Evolutionary conservation across 768 basidiomycete genomes (phyloP), one percentile per base, ranked within the genome.

Genomic region (Hygrophorus russula): DNA sequence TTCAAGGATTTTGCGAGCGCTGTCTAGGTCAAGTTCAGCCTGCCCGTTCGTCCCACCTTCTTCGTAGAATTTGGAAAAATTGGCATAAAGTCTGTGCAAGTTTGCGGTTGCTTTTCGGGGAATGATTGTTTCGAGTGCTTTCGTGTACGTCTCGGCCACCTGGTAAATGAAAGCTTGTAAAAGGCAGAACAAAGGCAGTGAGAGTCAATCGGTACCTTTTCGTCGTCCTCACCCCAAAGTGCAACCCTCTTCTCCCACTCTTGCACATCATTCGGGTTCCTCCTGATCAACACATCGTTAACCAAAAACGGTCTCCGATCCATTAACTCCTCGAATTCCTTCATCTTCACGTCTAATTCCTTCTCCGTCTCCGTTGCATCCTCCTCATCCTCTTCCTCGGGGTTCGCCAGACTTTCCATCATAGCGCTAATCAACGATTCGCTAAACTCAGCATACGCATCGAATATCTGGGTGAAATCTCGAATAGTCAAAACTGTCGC

Each of bases 221-320:
- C 88, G 55, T 99, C 93, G 51, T 96, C 78, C 42, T 92, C 82
- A 2, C 86, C 96, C 75, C 80, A 94, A 19, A 98, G 63, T 2
- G 92, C 93, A 14, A 98, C 77, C 29, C 94, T 71, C 63, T 99
- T 99, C 66, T 98, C 96, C 96, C 96, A 99, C 59, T 99, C 96
- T 51, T 96, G 91, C 1, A 98, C 96, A 54, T 99, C 96, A 53
- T 97, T 88, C 4, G 90, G 88, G 68, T 99, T 99, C 54, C 96
- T 69, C 48, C 96, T 68, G 29, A 98, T 60, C 12, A 98, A 65
- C 10, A 98, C 96, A 54, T 97, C 93, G 53, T 99, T 99, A 36
- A 96, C 80, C 49, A 99, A 68, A 72, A 99, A 98, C 2, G 91
- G 94, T 57, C 96, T 64, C 39, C 93, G 73, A 59, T 99, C 96